These are phyloP conservation scores for Coemansia javaensis DNA, from an alignment of 192 early-diverging fungal species.

Conservation along the genomic window DNA sequence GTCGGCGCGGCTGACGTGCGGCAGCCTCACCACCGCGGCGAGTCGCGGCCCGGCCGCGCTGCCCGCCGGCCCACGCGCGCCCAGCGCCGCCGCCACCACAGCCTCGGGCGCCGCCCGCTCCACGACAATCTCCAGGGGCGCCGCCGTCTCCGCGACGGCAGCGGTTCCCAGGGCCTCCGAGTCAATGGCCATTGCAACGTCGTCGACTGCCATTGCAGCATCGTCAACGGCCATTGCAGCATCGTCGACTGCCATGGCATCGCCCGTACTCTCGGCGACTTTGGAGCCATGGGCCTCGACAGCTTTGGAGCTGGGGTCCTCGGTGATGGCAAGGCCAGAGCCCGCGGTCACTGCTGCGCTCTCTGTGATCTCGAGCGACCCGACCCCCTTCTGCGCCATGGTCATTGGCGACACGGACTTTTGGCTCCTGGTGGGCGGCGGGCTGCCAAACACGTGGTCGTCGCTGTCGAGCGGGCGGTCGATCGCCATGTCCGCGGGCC, in stretches of 20 bases:
- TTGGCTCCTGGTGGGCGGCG: background rate
- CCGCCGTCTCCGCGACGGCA: background rate
- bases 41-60: no score
- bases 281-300: no score
- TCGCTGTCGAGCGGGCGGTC: background rate
- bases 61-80: no score
- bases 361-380: background rate
- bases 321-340: no score
- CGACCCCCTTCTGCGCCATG: background rate
- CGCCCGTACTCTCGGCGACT: no score
- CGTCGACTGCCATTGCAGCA: no score
- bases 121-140: background rate
- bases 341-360: no score
- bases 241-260: no score
- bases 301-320: no score
- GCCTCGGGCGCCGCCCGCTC: conserved; percentile 5
- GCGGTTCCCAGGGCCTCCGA: background rate
- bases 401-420: background rate
- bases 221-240: no score
- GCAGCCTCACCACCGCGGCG: background rate
- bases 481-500: background rate
- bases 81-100: background rate
- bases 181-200: background rate
- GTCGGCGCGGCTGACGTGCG: background rate
- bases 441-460: conserved; percentile 6